Percentiles rank a stretch among this genome's conserved stretches.
These are phyloP conservation scores for Wickerhamomyces silvicola DNA, from an alignment of 805 yeast genomes.

Conservation along the genomic window DNA sequence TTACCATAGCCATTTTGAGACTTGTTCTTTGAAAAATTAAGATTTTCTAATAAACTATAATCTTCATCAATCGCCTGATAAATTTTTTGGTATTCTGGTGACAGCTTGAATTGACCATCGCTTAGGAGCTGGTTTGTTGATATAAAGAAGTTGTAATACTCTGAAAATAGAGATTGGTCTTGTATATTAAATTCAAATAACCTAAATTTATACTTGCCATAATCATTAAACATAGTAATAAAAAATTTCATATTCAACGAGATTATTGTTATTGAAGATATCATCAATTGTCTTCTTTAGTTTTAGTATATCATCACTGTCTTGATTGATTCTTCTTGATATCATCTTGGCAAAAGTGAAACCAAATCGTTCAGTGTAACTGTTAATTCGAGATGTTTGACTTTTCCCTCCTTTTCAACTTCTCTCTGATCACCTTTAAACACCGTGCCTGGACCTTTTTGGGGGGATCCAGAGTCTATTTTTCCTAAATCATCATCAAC, in stretches of 20 bases:
- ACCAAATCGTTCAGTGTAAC: neutral
- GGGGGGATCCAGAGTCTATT: no score
- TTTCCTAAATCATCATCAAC: slow-evolving; percentile 61
- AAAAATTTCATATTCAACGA: no score
- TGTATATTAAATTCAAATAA: neutral
- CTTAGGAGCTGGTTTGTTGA: slow-evolving; percentile 12
- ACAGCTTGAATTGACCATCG: slow-evolving; percentile 8
- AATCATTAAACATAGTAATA: no score
- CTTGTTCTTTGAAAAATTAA: slow-evolving; percentile 1
- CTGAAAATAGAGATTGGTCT: slow-evolving; percentile 5
- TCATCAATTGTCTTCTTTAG: neutral
- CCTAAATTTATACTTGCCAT: neutral
- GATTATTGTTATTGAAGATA: no score
- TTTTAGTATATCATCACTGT: no score
- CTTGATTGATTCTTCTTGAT: no score
- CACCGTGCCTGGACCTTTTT: slow-evolving; percentile 1
- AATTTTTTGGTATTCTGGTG: slow-evolving; percentile 7
- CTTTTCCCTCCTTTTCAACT: neutral
- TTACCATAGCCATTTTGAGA: slow-evolving; percentile 2
- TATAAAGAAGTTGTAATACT: slow-evolving; percentile 11
- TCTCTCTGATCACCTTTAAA: neutral
- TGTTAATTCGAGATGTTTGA: neutral
- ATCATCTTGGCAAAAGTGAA: neutral
- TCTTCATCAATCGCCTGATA: slow-evolving; percentile 17
- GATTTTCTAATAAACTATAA: slow-evolving; percentile 14